phyloP scores from a whole-genome alignment of 495 filamentous ascomycete species.

The Podospora anserina region DNA sequence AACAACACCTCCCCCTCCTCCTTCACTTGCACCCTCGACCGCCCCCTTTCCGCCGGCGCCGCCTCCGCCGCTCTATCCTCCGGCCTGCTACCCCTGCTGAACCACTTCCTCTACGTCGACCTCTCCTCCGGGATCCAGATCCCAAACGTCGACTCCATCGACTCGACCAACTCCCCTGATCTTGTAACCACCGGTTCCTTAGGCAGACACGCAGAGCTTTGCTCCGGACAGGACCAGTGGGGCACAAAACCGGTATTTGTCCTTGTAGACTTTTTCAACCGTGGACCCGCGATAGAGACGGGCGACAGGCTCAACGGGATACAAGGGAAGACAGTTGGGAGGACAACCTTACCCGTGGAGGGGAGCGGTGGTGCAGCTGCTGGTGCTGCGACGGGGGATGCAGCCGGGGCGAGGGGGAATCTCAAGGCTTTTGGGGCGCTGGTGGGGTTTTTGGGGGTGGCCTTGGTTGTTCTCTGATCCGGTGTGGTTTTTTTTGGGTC shows the following conservation, averaged over 20 bases:
- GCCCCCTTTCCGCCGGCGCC: conserved; percentile 47
- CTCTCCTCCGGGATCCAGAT: conserved; percentile 55
- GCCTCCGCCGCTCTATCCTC: conserved; percentile 44
- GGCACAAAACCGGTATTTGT: conserved; percentile 55
- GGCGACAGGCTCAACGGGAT: conserved; percentile 61
- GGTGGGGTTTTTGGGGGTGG: conserved; percentile 33
- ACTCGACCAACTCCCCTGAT: conserved; percentile 52
- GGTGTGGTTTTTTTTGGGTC: neutral
- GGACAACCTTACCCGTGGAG: neutral
- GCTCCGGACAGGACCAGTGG: conserved; percentile 47
- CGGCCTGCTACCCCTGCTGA: conserved; percentile 58
- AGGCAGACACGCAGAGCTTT: conserved; percentile 54
- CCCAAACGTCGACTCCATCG: conserved; percentile 53
- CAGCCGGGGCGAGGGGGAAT: conserved; percentile 15
- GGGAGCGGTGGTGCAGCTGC: neutral
- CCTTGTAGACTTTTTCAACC: conserved; percentile 66
- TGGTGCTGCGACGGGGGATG: conserved; percentile 7
- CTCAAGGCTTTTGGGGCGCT: conserved; percentile 25
- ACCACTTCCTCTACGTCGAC: conserved; percentile 66
- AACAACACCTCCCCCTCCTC: conserved; percentile 51
- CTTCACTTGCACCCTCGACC: conserved; percentile 62
- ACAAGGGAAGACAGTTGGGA: conserved; percentile 32
- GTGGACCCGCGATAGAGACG: conserved; percentile 55
- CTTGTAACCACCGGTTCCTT: conserved; percentile 47
- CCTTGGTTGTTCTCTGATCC: conserved; percentile 27